Evolutionary conservation across 192 early-diverging fungal genomes (phyloP), one percentile per base, ranked within the genome.

Genomic region (Diversispora epigaea): DNA sequence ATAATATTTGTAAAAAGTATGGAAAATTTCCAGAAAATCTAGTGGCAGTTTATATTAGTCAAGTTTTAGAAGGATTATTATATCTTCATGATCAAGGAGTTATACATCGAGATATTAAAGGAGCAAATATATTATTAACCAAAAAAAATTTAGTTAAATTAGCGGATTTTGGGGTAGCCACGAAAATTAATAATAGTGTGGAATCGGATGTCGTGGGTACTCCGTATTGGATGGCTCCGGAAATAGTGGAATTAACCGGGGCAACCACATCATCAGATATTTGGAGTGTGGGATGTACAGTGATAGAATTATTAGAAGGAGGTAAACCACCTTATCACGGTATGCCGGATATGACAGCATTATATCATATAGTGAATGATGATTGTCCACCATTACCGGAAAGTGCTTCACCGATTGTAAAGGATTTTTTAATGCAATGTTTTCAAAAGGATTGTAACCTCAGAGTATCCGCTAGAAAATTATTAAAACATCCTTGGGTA

Each of bases 101-200:
- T 62, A 85, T 98, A 32, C 95, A 96, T 77, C 90, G 95, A 32
- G 95, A 96, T 70, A 92, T 98, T 61, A 99, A 99, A 85, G 93
- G 93, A 73, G 88, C 85, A 64, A 92, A 92, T 75, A 88, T 92
- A 7, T 77, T 92, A 21, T 82, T 89, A 22, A 87, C 91, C 0
- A 91, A 91, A 70, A 86, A 90, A 54, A 90, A 90, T 19, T 66
- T 86, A 9, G 89, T 91, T 6, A 92, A 92, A 75, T 83, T 92
- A n/a, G 90, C 91, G 0, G 91, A 92, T 68, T 92, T 92, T 84
- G 91, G 91, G 62, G 90, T 92, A 0, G 88, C 90, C 2, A 91
- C 90, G 0, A 85, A 88, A 32, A 86, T 76, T 19, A 79, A 79
- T 7, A 80, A 84, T 32, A 32, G 25, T 32, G 25, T 32, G 25